Percentiles rank a stretch among this genome's conserved stretches.
Evolutionary conservation across 306 rosid genomes (phyloP).

Genomic region (Datisca glomerata): DNA sequence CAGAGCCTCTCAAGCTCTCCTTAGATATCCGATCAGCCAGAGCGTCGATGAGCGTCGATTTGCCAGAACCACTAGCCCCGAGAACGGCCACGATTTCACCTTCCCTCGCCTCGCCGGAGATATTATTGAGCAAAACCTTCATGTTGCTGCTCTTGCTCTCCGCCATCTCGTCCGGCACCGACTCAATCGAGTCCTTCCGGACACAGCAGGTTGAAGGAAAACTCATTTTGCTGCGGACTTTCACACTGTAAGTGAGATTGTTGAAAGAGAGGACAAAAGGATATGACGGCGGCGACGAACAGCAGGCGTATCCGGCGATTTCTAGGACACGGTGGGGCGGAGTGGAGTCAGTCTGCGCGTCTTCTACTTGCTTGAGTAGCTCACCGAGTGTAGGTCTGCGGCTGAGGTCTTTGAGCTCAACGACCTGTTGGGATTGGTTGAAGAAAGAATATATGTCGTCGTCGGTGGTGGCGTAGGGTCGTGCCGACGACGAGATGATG

Average conservation of each 20-base stretch:
- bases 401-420: conserved; percentile 33
- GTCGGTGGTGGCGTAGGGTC: conserved; percentile 1
- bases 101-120: conserved; percentile 85
- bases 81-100: conserved; percentile 93
- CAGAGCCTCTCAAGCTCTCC: conserved; percentile 52
- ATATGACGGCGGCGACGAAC: conserved; percentile 17
- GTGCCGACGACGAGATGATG: conserved; percentile 11
- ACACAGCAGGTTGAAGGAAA: conserved; percentile 14
- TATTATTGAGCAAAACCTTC: conserved; percentile 45
- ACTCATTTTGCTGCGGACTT: conserved; percentile 24
- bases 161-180: neutral
- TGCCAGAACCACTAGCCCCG: conserved; percentile 91
- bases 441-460: conserved; percentile 21
- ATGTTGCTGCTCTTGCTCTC: conserved; percentile 5
- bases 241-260: conserved; percentile 59
- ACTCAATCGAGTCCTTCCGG: neutral
- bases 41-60: conserved; percentile 84
- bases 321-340: conserved; percentile 14
- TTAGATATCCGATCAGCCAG: conserved; percentile 69
- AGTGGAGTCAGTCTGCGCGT: conserved; percentile 32
- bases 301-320: conserved; percentile 4
- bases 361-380: conserved; percentile 59
- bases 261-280: conserved; percentile 64
- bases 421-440: conserved; percentile 21
- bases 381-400: conserved; percentile 45